Base-by-base conservation (phyloP, 495 filamentous ascomycete genomes). In the Xylaria bambusicola region DNA sequence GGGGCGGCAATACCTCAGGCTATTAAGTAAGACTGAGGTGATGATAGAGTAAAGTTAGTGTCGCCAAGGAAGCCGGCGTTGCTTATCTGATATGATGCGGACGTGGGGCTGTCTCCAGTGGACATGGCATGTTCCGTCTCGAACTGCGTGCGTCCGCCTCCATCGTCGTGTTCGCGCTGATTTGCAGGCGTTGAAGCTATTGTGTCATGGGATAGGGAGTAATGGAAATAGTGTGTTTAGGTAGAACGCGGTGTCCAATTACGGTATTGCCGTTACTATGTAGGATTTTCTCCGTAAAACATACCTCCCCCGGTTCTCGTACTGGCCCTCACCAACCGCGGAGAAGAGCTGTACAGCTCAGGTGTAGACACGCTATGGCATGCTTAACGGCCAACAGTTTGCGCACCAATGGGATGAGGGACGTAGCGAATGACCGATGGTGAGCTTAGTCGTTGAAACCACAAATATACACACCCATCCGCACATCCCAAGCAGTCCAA, bases 401-500 rank as follows among this genome's bases (percentile, higher is more conserved):
- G 15, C 15, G 3, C 6, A 9, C 36, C 36, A 38, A 38, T 38
- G 36, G 36, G 36, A 13, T 3, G 7, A 38, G 10, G 29, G 17
- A 21, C 12, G 21, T 36, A 17, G 44, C 27, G 23, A 18, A 12
- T 40, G 45, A 31, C 21, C 46, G 13, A 18, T 44, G 33, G 17
- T 17, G 23, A 31, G 24, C 17, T n/a, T n/a, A n/a, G n/a, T n/a
- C n/a, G 17, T 15, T 35, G 18, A 40, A 58, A 24, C 13, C 36
- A 18, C 18, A 26, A 38, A 58, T n/a, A n/a, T n/a, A n/a, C n/a
- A n/a, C n/a, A n/a, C n/a, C 29, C 10, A 5, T 58, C 50, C 8
- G 20, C 24, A 36, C 56, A 51, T 46, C 40, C 53, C 53, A 24
- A 44, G 52, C 52, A 54, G 53, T 56, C 26, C 23, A 36, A 17